Evolutionary conservation across 1,284 basidiomycete genomes (phyloP), one percentile per base, ranked within the genome.

Genomic region (Naganishia liquefaciens): DNA sequence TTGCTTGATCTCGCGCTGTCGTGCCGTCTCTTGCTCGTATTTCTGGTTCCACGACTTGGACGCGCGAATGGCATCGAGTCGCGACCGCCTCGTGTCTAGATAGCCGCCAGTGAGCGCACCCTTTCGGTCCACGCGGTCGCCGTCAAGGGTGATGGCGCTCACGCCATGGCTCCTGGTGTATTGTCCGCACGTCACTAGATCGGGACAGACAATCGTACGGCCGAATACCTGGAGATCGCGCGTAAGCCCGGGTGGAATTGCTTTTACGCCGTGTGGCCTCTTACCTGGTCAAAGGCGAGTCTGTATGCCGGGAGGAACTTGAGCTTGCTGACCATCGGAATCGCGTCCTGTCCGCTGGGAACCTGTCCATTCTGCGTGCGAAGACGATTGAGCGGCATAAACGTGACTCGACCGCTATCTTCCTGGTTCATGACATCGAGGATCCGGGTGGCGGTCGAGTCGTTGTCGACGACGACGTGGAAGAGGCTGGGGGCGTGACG

Each of bases 311-410:
- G 81, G 69, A 94, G 88, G 74, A 88, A 99, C 2, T 83, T 82
- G 63, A 99, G 84, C 77, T 94, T 94, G 68, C 88, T 85, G 58
- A 93, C 82, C 66, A 94, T 85, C 0, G 93, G 91, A 49, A 97
- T 87, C 0, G 92, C 93, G 70, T 99, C 95, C 63, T 88, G 85
- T 4, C 88, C 88, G 69, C 89, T 87, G 0, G 93, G 93, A 67
- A 84, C 82, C 57, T 78, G 77, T 57, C 80, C 75, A 42, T 77
- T 72, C 70, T 89, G 90, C 46, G 90, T 89, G 72, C 90, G 88
- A 57, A 99, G 86, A n/a, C 95, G 89, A 77, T 99, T 99, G 51
- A 99, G 84, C 15, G 96, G 96, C 88, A 99, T 94, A 80, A 98
- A 98, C 0, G 96, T 99, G 23, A 99, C 91, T 60, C 96, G 87